Conservation (phyloP, 345 rosid genomes). For the Arabidopsis arenosa region DNA sequence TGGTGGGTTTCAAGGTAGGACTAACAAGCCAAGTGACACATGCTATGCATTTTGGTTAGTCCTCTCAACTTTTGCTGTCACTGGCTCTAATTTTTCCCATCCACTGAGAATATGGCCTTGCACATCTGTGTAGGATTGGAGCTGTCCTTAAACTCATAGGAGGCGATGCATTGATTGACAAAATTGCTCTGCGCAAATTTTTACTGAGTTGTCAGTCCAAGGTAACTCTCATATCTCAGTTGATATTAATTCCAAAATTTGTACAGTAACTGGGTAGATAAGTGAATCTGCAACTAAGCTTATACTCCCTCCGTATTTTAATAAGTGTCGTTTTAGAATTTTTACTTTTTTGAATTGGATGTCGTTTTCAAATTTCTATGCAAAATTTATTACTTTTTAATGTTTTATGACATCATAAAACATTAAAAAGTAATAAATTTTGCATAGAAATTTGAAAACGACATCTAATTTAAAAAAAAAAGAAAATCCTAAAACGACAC, state of each 20-base stretch:
- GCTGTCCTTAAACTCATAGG: conserved; percentile 74
- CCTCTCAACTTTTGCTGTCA: conserved; percentile 5
- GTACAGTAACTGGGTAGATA: background rate
- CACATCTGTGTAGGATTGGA: conserved; percentile 64
- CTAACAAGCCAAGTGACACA: conserved; percentile 87
- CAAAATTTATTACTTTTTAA: no score
- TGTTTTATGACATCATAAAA: no score
- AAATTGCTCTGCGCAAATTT: conserved; percentile 61
- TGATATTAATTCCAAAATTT: background rate
- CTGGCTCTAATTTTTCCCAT: background rate
- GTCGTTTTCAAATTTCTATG: no score
- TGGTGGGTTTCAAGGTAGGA: conserved; percentile 95
- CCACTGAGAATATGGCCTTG: conserved; percentile 8
- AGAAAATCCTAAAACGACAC: no score
- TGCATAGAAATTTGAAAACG: no score
- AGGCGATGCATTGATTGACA: conserved; percentile 62
- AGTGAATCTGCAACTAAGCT: background rate
- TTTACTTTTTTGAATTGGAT: no score
- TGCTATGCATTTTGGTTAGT: conserved; percentile 96
- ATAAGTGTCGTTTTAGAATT: no score
- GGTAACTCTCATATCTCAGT: conserved; percentile 50
- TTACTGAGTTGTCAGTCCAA: conserved; percentile 80
- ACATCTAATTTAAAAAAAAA: no score
- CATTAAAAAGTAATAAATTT: no score
- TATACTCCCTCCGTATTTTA: no score